Evolutionary conservation across 1,284 basidiomycete genomes (phyloP), one percentile per base, ranked within the genome.

Genomic region (Uromyces viciae-fabae): DNA sequence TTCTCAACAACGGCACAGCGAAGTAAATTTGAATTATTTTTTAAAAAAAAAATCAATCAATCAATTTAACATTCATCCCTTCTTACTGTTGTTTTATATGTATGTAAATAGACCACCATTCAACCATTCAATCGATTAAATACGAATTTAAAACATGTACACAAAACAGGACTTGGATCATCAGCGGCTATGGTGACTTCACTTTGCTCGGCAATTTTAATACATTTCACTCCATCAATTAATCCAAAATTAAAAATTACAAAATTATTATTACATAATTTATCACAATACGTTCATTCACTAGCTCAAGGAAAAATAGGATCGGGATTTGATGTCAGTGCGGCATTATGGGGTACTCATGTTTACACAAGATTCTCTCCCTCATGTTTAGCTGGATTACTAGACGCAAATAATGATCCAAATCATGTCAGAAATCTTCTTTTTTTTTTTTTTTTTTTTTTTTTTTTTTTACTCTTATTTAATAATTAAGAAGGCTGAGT

Each of bases 251-350:
- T 71, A 87, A 87, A 83, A 86, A 88, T 19, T 90, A 89, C 2
- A 87, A 90, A 56, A 77, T 86, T 87, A 31, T 88, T 94, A 22
- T 91, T 94, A 0, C 97, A 99, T 87, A 95, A 97, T 84, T 89
- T 94, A n/a, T 91, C 96, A 0, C 97, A 99, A 86, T 95, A 93
- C 83, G 91, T 94, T 3, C 97, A 99, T 86, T 98, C 95, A 84
- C 89, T 95, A 38, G 97, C 97, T 0, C 97, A 99, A 87, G 97
- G 97, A 62, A 99, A 99, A 86, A 91, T 99, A 19, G 97, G 97
- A 49, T 94, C 92, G 83, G 97, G 97, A 0, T 99, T 99, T 86
- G 97, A 99, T 85, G 93, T 99, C 68, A 92, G 94, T 31, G 91
- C 94, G 0, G 95, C 96, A 0, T 92, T 95, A 3, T 99, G 93